Conservation (phyloP, 1,284 basidiomycete genomes). For the Porogramme epimiltina region DNA sequence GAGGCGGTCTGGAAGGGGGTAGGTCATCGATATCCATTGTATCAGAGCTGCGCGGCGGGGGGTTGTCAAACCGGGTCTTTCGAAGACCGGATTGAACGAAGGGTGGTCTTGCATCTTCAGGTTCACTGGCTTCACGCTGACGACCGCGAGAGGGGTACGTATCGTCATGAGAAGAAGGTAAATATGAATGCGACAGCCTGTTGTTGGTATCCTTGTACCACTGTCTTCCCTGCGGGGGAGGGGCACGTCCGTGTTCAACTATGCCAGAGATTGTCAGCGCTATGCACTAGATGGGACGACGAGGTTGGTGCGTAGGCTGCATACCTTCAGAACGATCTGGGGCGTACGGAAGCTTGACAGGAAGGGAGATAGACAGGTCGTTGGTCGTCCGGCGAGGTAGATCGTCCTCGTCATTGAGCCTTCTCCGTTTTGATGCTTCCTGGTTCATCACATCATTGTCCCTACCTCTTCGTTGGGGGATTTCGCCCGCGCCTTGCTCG, state of each 20-base stretch:
- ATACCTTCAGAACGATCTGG: too few relatives aligned
- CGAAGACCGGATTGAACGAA: too few relatives aligned
- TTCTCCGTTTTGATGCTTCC: conserved; percentile 36
- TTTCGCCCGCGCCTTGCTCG: conserved; percentile 21
- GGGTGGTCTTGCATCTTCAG: not conserved
- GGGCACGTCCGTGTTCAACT: too few relatives aligned
- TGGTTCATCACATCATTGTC: conserved; percentile 23
- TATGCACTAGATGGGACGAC: too few relatives aligned
- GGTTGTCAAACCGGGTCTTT: not conserved
- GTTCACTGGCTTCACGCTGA: not conserved
- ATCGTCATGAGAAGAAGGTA: too few relatives aligned
- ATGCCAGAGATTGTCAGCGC: too few relatives aligned
- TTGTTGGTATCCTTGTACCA: too few relatives aligned
- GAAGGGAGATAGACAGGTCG: too few relatives aligned
- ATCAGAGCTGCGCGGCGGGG: conserved; percentile 16
- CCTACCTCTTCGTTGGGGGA: conserved; percentile 33
- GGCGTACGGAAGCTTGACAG: too few relatives aligned
- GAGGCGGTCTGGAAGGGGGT: conserved; percentile 10
- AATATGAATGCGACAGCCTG: too few relatives aligned
- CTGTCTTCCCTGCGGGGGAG: too few relatives aligned
- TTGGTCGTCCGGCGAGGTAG: conserved; percentile 32
- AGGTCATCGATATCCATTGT: conserved; percentile 31
- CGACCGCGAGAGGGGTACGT: not conserved
- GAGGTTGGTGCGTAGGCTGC: too few relatives aligned
- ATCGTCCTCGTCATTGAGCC: conserved; percentile 31